Conservation (phyloP, 208 protist genomes). For the Polymyxa betae region DNA sequence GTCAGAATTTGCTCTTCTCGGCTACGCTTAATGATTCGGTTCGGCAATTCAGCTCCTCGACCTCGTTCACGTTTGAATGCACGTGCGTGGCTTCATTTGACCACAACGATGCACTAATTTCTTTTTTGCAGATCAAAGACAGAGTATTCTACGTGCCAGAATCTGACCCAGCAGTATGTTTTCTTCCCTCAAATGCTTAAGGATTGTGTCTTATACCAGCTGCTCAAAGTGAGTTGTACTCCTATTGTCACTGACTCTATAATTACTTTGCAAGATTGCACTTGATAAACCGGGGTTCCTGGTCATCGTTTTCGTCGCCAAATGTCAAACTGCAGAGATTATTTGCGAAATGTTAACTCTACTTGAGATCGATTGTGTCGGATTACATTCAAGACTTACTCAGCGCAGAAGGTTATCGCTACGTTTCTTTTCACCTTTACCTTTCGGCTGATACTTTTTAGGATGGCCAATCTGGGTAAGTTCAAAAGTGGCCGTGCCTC, state of each 20-base stretch:
- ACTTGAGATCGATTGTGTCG: constrained; percentile 19
- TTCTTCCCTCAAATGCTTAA: constrained; percentile 38
- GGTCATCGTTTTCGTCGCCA: constrained; percentile 38
- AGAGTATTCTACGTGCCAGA: constrained; percentile 1
- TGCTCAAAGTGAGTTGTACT: not conserved
- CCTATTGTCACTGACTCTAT: not conserved
- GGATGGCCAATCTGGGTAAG: constrained; percentile 4
- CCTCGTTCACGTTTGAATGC: constrained; percentile 20
- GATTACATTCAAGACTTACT: not conserved
- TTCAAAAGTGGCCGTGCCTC: constrained; percentile 15
- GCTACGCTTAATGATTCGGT: constrained; percentile 73
- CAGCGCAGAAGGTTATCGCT: constrained; percentile 11
- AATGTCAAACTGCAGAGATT: constrained; percentile 12
- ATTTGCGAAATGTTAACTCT: constrained; percentile 24
- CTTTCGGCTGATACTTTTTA: not conserved
- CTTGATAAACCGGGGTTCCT: not conserved
- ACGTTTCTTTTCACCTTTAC: not conserved
- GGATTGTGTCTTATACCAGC: not conserved
- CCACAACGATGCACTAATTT: not conserved
- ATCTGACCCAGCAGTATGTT: constrained; percentile 51
- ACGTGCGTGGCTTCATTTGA: not conserved
- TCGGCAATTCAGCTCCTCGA: not conserved
- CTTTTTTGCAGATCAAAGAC: not conserved
- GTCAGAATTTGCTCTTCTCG: constrained; percentile 80
- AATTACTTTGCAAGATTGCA: not conserved